Percentiles rank a stretch among this genome's conserved stretches.
These are phyloP conservation scores for Ricinus communis DNA, from an alignment of 345 rosid species.

Conservation along the genomic window DNA sequence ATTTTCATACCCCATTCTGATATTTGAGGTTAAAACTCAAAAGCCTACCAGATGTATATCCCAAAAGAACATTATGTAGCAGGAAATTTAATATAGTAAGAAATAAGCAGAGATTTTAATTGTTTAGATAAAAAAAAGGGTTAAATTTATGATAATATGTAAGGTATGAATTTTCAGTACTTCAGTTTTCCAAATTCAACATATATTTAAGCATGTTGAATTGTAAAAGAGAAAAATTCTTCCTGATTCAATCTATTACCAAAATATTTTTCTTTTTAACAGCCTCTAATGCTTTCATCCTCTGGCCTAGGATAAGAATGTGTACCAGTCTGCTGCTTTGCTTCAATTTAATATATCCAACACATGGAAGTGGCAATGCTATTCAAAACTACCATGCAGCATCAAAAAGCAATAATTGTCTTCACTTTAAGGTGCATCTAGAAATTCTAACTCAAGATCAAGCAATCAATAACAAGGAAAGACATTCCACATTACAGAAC, in stretches of 20 bases:
- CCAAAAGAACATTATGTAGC: background rate
- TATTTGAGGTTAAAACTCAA: background rate
- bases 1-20: background rate
- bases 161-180: background rate
- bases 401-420: background rate
- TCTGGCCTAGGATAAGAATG: too few relatives aligned
- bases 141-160: background rate
- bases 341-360: too few relatives aligned
- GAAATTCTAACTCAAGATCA: background rate
- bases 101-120: background rate
- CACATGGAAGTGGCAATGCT: background rate
- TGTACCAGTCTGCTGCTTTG: too few relatives aligned
- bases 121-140: background rate
- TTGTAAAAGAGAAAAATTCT: background rate
- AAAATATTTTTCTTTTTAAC: background rate
- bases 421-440: background rate
- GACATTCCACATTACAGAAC: background rate
- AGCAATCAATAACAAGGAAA: background rate
- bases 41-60: background rate
- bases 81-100: background rate
- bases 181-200: background rate
- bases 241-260: background rate
- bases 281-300: background rate
- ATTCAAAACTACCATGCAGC: background rate
- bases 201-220: background rate